A percentile compares a stretch with the other conserved stretches of the same genome.
Evolutionary conservation across 352 stramenopile species (phyloP).

Genomic region (Phytophthora sp.): DNA sequence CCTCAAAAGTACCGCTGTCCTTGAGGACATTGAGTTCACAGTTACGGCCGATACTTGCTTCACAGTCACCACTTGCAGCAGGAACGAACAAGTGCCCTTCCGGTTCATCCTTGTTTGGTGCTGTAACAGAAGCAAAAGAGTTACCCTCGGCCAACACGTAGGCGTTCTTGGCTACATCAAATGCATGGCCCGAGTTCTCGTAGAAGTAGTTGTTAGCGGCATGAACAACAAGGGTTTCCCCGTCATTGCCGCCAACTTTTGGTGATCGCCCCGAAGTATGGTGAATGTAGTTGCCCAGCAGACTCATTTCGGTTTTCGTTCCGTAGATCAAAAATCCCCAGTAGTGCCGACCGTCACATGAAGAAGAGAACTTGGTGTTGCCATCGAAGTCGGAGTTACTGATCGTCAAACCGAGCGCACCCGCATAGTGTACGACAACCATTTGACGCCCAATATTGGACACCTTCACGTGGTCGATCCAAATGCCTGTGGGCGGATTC

Average conservation of each 20-base stretch:
- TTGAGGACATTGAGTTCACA: constrained; percentile 24
- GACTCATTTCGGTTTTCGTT: constrained; percentile 29
- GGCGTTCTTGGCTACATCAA: constrained; percentile 22
- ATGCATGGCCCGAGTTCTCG: constrained; percentile 19
- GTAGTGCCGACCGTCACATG: constrained; percentile 52
- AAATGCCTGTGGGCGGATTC: constrained; percentile 11
- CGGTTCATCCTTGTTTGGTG: constrained; percentile 22
- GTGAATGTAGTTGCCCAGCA: constrained; percentile 36
- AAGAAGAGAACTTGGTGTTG: constrained; percentile 21
- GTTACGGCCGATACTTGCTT: constrained; percentile 18
- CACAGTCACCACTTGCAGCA: constrained; percentile 7
- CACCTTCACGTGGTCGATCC: constrained; percentile 24
- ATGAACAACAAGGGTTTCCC: constrained; percentile 33
- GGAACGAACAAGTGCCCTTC: constrained; percentile 30
- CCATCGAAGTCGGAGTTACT: constrained; percentile 48
- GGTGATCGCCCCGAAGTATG: constrained; percentile 41
- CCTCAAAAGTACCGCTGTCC: constrained; percentile 16
- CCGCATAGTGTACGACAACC: constrained; percentile 41
- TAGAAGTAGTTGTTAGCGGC: constrained; percentile 39
- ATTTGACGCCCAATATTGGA: constrained; percentile 42
- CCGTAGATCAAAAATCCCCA: constrained; percentile 40
- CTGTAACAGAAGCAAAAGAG: constrained; percentile 27
- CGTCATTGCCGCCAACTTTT: constrained; percentile 34
- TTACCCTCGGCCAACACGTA: constrained; percentile 36
- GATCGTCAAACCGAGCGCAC: constrained; percentile 43